Percentiles rank a stretch among this genome's conserved stretches.
Evolutionary conservation across 2,329 filamentous ascomycete species (phyloP).

Genomic region (Clarireedia paspali): DNA sequence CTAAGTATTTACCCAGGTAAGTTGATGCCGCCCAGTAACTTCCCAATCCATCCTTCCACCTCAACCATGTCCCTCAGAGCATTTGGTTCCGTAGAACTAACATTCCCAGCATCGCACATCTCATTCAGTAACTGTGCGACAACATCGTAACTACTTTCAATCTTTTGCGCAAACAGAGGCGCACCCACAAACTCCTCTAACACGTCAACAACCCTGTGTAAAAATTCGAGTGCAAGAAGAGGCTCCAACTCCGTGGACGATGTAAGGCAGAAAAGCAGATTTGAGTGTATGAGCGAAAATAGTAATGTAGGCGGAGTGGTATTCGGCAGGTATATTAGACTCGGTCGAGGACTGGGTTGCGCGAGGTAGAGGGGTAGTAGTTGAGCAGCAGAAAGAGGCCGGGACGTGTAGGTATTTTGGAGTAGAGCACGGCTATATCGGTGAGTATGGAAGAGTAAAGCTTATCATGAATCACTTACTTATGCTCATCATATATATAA

Average conservation of each 20-base stretch:
- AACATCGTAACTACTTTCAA: slow-evolving; percentile 87
- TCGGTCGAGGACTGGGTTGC: slow-evolving; percentile 72
- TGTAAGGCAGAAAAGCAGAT: slow-evolving; percentile 78
- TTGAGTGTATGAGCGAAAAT: slow-evolving; percentile 81
- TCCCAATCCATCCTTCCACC: slow-evolving; percentile 83
- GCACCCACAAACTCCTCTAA: slow-evolving; percentile 91
- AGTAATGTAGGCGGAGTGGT: slow-evolving; percentile 80
- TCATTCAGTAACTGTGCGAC: slow-evolving; percentile 87
- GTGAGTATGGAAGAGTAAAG: not conserved
- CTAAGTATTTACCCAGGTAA: slow-evolving; percentile 56
- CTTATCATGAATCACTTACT: slow-evolving; percentile 47
- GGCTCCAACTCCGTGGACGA: slow-evolving; percentile 83
- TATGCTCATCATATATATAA: slow-evolving; percentile 94
- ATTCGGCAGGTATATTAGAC: slow-evolving; percentile 75
- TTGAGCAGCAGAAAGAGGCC: slow-evolving; percentile 67
- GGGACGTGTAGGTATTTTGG: slow-evolving; percentile 79
- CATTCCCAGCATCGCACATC: slow-evolving; percentile 90
- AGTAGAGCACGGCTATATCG: slow-evolving; percentile 66
- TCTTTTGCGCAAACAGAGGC: slow-evolving; percentile 75
- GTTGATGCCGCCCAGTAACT: slow-evolving; percentile 78
- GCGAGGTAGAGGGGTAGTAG: slow-evolving; percentile 83
- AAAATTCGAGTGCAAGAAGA: slow-evolving; percentile 83
- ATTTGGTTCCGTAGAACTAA: slow-evolving; percentile 89
- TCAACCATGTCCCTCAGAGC: slow-evolving; percentile 86
- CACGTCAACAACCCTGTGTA: slow-evolving; percentile 86